Evolutionary conservation across 2,329 filamentous ascomycete genomes (phyloP).

Genomic region (Nothophaeocryptopus gaeumannii): DNA sequence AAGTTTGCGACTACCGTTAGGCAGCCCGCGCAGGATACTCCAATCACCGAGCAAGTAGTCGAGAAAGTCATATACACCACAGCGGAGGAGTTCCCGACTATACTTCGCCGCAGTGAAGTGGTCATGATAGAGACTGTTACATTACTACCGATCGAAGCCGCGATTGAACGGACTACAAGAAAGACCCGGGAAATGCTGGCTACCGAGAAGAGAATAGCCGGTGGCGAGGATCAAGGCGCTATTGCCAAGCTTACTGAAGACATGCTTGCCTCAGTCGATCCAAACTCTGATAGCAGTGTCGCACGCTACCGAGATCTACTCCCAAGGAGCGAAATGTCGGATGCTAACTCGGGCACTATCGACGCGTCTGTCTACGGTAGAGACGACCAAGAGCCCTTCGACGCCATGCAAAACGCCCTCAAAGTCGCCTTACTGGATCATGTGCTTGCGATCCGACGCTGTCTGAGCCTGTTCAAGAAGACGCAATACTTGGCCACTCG

Average conservation of each 20-base stretch:
- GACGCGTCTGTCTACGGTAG: slow-evolving; percentile 24
- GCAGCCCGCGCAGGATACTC: slow-evolving; percentile 61
- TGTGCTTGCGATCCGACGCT: slow-evolving; percentile 80
- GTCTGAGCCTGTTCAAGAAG: slow-evolving; percentile 63
- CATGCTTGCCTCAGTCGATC: slow-evolving; percentile 72
- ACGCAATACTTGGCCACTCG: slow-evolving; percentile 56
- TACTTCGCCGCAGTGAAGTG: slow-evolving; percentile 83
- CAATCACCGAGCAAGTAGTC: slow-evolving; percentile 67
- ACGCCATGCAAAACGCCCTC: slow-evolving; percentile 70
- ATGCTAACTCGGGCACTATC: slow-evolving; percentile 41
- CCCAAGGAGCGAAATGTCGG: slow-evolving; percentile 45
- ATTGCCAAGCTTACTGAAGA: slow-evolving; percentile 70
- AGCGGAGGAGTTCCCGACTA: slow-evolving; percentile 84
- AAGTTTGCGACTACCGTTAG: slow-evolving; percentile 75
- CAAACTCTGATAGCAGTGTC: slow-evolving; percentile 71
- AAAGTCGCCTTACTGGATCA: slow-evolving; percentile 86
- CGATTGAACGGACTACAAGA: slow-evolving; percentile 80
- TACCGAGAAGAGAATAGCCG: slow-evolving; percentile 67
- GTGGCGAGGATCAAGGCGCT: slow-evolving; percentile 59
- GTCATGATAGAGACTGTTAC: slow-evolving; percentile 63
- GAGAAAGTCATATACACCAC: slow-evolving; percentile 85
- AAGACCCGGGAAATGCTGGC: slow-evolving; percentile 82
- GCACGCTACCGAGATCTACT: slow-evolving; percentile 74
- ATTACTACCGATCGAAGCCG: slow-evolving; percentile 77
- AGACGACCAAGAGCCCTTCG: slow-evolving; percentile 42